Conservation (phyloP, 345 rosid species). For the Eucalyptus albens region DNA sequence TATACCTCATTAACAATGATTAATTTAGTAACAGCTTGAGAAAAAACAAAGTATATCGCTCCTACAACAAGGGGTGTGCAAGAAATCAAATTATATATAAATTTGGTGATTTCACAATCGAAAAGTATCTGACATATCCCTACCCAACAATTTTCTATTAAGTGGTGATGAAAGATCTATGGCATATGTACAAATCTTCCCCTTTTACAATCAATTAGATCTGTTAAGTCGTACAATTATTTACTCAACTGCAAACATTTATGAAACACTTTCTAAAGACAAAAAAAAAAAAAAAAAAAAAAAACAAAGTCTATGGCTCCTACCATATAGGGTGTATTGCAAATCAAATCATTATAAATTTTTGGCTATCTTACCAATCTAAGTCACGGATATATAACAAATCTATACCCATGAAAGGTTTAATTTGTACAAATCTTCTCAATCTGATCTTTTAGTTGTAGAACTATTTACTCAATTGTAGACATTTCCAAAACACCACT, state of each 20-base stretch:
- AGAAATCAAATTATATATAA: background rate
- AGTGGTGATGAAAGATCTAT: background rate
- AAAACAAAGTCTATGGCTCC: background rate
- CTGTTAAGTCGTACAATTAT: background rate
- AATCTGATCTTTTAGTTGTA: background rate
- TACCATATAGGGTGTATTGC: background rate
- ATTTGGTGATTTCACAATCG: background rate
- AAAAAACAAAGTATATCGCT: background rate
- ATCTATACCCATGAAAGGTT: background rate
- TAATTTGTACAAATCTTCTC: background rate
- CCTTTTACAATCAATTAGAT: background rate
- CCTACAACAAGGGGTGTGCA: background rate
- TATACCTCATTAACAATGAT: background rate
- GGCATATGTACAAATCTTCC: background rate
- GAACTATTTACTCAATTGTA: background rate
- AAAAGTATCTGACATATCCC: background rate
- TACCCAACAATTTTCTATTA: background rate
- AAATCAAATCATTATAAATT: background rate
- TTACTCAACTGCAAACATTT: background rate
- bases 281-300: fast-evolving
- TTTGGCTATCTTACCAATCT: background rate
- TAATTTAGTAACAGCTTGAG: background rate
- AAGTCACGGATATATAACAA: background rate
- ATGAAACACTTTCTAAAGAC: background rate
- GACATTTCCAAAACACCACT: background rate